Evolutionary conservation across 2,329 filamentous ascomycete species (phyloP), one percentile per base, ranked within the genome.

Genomic region (Monilinia polystroma): DNA sequence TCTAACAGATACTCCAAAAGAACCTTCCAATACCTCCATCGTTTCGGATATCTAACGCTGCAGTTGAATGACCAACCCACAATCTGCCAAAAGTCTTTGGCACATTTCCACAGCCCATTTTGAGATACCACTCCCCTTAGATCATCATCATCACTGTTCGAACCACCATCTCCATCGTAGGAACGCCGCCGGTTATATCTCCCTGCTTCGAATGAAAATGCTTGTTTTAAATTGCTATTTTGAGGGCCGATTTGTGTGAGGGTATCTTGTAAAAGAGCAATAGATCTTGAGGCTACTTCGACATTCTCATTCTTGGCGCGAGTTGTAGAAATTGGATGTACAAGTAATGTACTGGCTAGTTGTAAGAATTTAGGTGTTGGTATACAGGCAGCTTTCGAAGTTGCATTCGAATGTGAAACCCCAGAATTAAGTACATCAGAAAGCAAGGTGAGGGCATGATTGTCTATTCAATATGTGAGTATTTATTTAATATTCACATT

Each of bases 51-150:
- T 43, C 84, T 77, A 1, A 90, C 84, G 63, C 92, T 93, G 79
- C 94, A 98, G 75, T 94, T 95, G 77, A 98, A 93, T 0, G 91
- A 90, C 95, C 95, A 98, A 4, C 94, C 95, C 0, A 95, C 84
- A 0, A 91, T 85, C 53, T 88, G 85, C 92, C 95, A 99, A 73
- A 98, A 96, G 75, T 96, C 92, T 68, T 91, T 87, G 0, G 90
- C 91, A n/a, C 86, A 84, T 20, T 80, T 80, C 86, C 91, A 97
- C 1, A 97, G 89, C 54, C 87, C 83, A 18, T 84, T 80, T 62
- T 85, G 84, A 1, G 89, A 88, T 67, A 92, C 81, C 12, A 83
- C 81, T 8, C 85, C 82, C 53, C 82, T 80, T 47, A 93, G 78
- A 12, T 80, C 78, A 45, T 53, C 64, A n/a, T 54, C 56, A 85